Percentiles rank a stretch among this genome's conserved stretches.
Evolutionary conservation across 2,329 filamentous ascomycete species (phyloP).

Genomic region (Alternaria sp.): DNA sequence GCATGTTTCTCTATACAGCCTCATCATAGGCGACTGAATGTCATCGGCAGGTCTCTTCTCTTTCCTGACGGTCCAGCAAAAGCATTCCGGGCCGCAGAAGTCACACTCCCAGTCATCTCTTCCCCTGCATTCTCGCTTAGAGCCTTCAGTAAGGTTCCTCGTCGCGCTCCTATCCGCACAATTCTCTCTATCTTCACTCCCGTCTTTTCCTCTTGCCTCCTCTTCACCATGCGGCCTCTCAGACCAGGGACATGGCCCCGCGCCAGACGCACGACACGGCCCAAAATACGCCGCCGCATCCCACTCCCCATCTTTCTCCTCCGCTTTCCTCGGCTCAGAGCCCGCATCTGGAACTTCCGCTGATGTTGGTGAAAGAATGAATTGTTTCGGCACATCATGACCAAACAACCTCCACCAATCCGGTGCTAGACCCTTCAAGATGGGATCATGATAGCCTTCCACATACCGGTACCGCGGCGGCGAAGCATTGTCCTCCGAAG

Average conservation of each 20-base stretch:
- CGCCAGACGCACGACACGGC: neutral
- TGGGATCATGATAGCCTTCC: neutral
- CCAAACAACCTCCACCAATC: neutral
- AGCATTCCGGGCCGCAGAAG: constrained; percentile 26
- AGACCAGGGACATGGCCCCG: neutral
- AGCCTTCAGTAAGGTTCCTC: rapidly evolving
- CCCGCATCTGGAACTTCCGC: rapidly evolving
- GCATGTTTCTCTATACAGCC: neutral
- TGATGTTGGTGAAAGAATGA: neutral
- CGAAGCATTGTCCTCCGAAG: too few relatives aligned
- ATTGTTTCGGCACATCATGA: neutral
- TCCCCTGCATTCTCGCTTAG: neutral
- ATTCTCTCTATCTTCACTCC: rapidly evolving
- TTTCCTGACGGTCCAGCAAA: constrained; percentile 11
- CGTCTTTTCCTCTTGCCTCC: too few relatives aligned
- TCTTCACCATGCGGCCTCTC: too few relatives aligned
- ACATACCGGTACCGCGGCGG: neutral
- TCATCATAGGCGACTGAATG: neutral
- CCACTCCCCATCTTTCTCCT: neutral
- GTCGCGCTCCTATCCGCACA: rapidly evolving
- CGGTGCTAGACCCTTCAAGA: neutral
- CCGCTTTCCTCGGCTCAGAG: neutral
- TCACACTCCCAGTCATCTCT: constrained; percentile 24
- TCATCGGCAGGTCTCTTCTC: neutral
- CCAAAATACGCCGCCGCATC: neutral